These are phyloP conservation scores for Phytophthora hybrid DNA, from an alignment of 352 stramenopile species.

Conservation along the genomic window DNA sequence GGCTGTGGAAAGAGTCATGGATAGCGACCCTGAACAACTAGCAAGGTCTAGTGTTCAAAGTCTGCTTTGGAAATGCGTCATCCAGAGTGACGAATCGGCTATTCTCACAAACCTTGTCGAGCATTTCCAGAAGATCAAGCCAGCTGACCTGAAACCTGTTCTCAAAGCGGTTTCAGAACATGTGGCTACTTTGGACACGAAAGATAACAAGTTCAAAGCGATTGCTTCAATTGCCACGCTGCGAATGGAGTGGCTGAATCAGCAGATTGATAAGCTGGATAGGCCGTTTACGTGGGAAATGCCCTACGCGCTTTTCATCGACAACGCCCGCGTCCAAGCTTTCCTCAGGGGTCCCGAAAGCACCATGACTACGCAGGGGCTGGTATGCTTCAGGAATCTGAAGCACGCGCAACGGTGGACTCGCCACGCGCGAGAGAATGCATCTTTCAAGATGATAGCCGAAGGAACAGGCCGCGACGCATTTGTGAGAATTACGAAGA, in stretches of 20 bases:
- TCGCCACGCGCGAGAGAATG: not conserved
- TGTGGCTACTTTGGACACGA: not conserved
- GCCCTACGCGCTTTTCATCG: constrained; percentile 4
- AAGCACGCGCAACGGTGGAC: constrained; percentile 20
- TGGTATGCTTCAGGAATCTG: constrained; percentile 14
- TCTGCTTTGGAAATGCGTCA: constrained; percentile 13
- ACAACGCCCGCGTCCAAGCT: not conserved
- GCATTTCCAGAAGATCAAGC: constrained; percentile 14
- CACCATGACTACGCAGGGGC: constrained; percentile 14
- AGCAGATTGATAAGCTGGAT: constrained; percentile 5
- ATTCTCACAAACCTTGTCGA: constrained; percentile 2
- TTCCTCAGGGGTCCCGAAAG: constrained; percentile 15
- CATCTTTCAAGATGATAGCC: constrained; percentile 19
- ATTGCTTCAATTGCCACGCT: constrained; percentile 1
- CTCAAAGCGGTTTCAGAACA: not conserved
- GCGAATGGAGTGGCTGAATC: constrained; percentile 16
- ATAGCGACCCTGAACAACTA: not conserved
- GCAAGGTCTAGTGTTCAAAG: not conserved
- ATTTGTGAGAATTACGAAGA: constrained; percentile 33
- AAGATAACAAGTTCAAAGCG: constrained; percentile 5
- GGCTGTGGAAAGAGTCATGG: constrained; percentile 1
- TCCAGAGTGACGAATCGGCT: not conserved
- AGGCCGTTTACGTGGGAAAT: constrained; percentile 21
- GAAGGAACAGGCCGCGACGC: constrained; percentile 21
- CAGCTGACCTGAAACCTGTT: not conserved